phyloP scores from a whole-genome alignment of 78 protist genomes.

The slime mould (Dictyostelium discoideum) region DNA sequence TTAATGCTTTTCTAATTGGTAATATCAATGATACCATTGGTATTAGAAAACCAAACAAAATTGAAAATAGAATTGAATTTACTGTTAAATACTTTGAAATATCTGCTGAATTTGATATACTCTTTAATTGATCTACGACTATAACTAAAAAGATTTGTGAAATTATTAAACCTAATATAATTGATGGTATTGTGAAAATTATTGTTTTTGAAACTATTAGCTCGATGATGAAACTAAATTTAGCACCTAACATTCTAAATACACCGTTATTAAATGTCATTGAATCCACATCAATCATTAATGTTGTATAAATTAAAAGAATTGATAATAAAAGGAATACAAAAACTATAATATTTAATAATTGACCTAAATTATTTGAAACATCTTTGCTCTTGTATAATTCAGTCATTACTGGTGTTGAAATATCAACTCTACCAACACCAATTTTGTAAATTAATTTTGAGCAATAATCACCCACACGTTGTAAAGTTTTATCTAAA shows the following conservation, averaged over 20 bases:
- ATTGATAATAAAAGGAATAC: slow-evolving; percentile 78
- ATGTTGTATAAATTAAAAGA: slow-evolving; percentile 90
- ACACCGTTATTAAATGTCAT: slow-evolving; percentile 93
- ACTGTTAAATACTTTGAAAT: slow-evolving; percentile 24
- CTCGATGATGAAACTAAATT: slow-evolving; percentile 42
- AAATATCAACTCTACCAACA: neutral
- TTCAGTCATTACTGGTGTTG: slow-evolving; percentile 42
- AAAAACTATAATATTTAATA: slow-evolving; percentile 85
- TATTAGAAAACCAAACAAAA: slow-evolving; percentile 84
- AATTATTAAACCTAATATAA: slow-evolving; percentile 85
- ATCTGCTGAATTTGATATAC: neutral
- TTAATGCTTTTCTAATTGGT: slow-evolving; percentile 88
- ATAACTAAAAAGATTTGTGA: slow-evolving; percentile 37
- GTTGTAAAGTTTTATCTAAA: neutral
- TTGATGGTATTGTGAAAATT: slow-evolving; percentile 88
- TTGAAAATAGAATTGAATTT: slow-evolving; percentile 55
- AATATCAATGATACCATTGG: slow-evolving; percentile 86
- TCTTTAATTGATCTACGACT: neutral
- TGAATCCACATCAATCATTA: slow-evolving; percentile 91
- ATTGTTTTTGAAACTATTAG: slow-evolving; percentile 85
- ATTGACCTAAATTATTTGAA: slow-evolving; percentile 86
- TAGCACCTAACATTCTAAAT: slow-evolving; percentile 89
- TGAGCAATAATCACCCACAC: neutral
- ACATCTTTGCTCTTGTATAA: slow-evolving; percentile 52
- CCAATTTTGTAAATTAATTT: slow-evolving; percentile 61